Base-by-base conservation (phyloP, 2,329 filamentous ascomycete species). In the Aspergillus udagawae region DNA sequence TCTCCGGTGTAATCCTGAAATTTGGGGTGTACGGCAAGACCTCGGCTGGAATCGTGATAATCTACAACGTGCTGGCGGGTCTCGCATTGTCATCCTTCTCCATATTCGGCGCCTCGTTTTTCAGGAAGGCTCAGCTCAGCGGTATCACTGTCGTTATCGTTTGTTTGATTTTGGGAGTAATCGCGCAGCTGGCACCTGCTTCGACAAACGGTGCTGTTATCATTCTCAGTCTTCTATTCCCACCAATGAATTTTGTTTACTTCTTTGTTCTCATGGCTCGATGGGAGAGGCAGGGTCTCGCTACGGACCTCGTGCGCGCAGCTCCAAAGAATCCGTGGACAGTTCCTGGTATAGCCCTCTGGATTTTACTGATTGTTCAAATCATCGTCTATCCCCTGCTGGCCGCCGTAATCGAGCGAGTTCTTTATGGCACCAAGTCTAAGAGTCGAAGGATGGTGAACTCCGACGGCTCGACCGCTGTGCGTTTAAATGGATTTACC, bases 201-300 rank as follows among this genome's bases (percentile, higher is more conserved):
- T 80, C 85, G 3, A 78, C 75, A 8, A 89, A 86, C 0, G 85
- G 77, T 1, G 81, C 85, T 1, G 89, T 93, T 3, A 81, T 83
- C 5, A 77, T 90, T 3, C 79, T 96, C 12, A 88, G 88, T 59
- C 70, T 95, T 14, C 73, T 97, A 0, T 97, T 97, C 69, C 84
- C 91, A 0, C 90, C 92, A 0, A 95, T 92, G 79, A 92, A 91
- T 65, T 96, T 91, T 68, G 88, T 93, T 14, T 92, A 87, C 70
- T 94, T 93, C 69, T 81, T 86, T 54, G 85, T 89, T 20, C 83
- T 87, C 60, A 83, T 92, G 73, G 90, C 92, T 12, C 86, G 89
- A 45, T 96, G 85, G 70, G 90, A 97, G 73, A 79, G 81, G 60
- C 70, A 86, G 55, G 78, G 84, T 20, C 67, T 79, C 44, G 77